Evolutionary conservation across 805 yeast genomes (phyloP).

Genomic region (Candida lessepsii): DNA sequence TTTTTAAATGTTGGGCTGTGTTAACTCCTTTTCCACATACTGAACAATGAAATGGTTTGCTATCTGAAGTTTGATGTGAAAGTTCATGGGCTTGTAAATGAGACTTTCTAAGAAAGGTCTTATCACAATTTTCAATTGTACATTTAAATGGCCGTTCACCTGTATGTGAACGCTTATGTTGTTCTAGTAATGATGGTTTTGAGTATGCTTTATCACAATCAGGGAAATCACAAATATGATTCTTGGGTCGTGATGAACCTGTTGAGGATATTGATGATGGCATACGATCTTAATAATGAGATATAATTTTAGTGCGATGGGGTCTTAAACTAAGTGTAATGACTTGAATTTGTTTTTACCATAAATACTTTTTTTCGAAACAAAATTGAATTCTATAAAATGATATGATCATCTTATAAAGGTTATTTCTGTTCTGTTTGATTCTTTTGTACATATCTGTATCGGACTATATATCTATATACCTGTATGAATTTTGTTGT

Average conservation of each 20-base stretch:
- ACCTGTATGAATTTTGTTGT: no score
- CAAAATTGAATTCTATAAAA: no score
- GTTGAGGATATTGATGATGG: constrained; percentile 8
- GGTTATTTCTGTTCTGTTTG: no score
- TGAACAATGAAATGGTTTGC: constrained; percentile 71
- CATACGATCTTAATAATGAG: no score
- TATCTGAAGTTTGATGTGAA: constrained; percentile 52
- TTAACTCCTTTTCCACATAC: constrained; percentile 81
- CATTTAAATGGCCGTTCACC: constrained; percentile 77
- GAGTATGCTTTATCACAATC: constrained; percentile 76
- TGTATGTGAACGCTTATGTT: constrained; percentile 77
- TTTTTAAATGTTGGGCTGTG: constrained; percentile 72
- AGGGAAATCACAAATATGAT: constrained; percentile 58
- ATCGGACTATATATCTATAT: no score
- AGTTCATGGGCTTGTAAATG: constrained; percentile 74
- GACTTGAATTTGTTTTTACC: no score
- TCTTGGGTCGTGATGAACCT: constrained; percentile 40
- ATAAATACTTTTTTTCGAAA: no score
- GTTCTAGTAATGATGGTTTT: constrained; percentile 79
- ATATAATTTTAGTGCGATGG: no score
- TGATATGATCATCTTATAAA: no score
- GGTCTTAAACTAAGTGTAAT: no score
- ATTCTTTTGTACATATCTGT: no score
- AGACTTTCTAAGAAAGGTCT: constrained; percentile 70
- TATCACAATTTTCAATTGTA: constrained; percentile 52